Percentiles rank a stretch among this genome's conserved stretches.
Conservation (phyloP, 106 monocot genomes). For the Dendrobium nobile region DNA sequence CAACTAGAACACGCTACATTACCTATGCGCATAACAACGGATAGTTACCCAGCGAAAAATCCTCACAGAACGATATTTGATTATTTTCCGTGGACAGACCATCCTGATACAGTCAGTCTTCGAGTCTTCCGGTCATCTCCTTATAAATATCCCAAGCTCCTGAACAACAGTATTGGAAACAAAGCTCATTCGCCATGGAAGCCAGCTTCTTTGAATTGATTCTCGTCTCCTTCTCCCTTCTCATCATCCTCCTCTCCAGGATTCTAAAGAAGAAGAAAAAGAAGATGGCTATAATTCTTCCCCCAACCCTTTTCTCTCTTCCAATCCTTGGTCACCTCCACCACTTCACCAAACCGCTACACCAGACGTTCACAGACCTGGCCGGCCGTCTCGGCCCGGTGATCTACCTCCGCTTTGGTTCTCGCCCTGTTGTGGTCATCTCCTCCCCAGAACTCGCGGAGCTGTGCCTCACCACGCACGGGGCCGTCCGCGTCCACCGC, state of each 20-base stretch:
- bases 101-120: not conserved
- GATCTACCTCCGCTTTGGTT: constrained; percentile 30
- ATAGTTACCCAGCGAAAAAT: too few relatives aligned
- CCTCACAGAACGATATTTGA: too few relatives aligned
- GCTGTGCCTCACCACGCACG: constrained; percentile 17
- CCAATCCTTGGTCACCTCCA: constrained; percentile 38
- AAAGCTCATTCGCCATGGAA: not conserved
- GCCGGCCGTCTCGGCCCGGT: constrained; percentile 19
- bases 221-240: not conserved
- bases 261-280: not conserved
- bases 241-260: not conserved
- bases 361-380: constrained; percentile 17
- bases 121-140: not conserved
- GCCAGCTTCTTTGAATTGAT: not conserved
- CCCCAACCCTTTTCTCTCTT: constrained; percentile 12
- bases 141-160: not conserved
- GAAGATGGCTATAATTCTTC: not conserved
- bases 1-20: too few relatives aligned
- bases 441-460: constrained; percentile 18
- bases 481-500: constrained; percentile 18
- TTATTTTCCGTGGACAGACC: not conserved
- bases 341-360: constrained; percentile 27
- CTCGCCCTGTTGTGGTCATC: constrained; percentile 21
- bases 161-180: not conserved
- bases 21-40: too few relatives aligned